Evolutionary conservation across 805 yeast genomes (phyloP), one percentile per base, ranked within the genome.

Genomic region (Hanseniaspora jakobsenii): DNA sequence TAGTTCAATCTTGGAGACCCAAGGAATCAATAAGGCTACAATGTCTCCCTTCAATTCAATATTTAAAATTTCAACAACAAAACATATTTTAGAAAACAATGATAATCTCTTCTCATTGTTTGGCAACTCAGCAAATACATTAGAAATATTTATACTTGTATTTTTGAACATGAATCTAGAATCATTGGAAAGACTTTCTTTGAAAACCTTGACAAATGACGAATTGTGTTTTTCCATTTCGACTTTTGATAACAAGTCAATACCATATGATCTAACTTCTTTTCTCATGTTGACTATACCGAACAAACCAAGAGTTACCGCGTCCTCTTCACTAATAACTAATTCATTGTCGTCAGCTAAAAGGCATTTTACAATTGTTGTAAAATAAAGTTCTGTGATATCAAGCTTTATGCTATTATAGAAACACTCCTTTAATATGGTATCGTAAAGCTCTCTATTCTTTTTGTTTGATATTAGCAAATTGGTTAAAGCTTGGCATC

Each of bases 131-230:
- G 94, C 87, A 57, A 84, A 74, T 48, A 78, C 76, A 6, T 78
- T 71, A 0, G 95, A 80, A 18, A 87, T 65, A 44, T 81, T 84
- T 52, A 81, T 79, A 45, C 89, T 71, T 0, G 94, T 93, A 32
- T 89, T 77, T 56, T 86, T 86, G 65, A 81, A 87, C 4, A 91
- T 85, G 6, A 85, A 82, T 52, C 81, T 75, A 6, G 94, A 80
- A 27, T 75, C 70, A 50, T 85, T 81, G 40, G 79, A 73, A 12
- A 85, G 72, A 29, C 83, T 70, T 55, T 83, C 89, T 28, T 75
- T 71, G 55, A 75, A 83, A 18, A 71, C 71, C 6, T 70, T 70
- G 2, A 78, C 64, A 13, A 71, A 67, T 0, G 75, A 66, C 1
- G 77, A 67, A 27, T 73, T 71, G 51, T 71, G 78, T 22, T 73